Evolutionary conservation across 805 yeast species (phyloP).

Genomic region (Dipodascus geniculatus): DNA sequence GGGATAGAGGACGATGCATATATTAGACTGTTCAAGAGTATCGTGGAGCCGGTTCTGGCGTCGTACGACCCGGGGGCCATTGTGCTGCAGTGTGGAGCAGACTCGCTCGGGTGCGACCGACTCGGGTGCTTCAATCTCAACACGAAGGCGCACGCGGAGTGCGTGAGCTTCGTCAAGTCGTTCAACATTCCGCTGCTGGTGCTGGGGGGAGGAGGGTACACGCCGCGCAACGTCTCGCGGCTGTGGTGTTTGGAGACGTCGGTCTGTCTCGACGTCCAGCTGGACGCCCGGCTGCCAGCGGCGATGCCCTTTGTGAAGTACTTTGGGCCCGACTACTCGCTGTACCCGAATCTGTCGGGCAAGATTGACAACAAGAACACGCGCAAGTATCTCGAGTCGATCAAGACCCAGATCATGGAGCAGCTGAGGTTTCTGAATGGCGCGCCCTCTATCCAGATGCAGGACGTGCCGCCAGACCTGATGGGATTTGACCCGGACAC

Average conservation of each 20-base stretch:
- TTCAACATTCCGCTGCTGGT: constrained; percentile 87
- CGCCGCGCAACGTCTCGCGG: constrained; percentile 92
- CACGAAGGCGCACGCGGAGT: constrained; percentile 91
- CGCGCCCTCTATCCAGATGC: constrained; percentile 93
- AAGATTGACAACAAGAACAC: constrained; percentile 78
- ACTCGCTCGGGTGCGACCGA: constrained; percentile 89
- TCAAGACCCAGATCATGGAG: constrained; percentile 65
- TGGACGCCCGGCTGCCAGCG: constrained; percentile 67
- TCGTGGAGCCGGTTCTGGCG: constrained; percentile 80
- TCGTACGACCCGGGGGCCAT: constrained; percentile 90
- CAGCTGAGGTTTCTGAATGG: constrained; percentile 71
- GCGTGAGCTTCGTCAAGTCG: constrained; percentile 76
- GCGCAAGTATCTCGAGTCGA: constrained; percentile 69
- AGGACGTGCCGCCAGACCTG: constrained; percentile 67
- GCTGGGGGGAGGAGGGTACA: constrained; percentile 97
- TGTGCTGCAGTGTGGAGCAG: constrained; percentile 98
- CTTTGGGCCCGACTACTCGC: constrained; percentile 83
- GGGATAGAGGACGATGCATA: constrained; percentile 89
- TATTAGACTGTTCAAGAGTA: constrained; percentile 46
- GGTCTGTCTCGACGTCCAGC: constrained; percentile 62
- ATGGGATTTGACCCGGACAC: constrained; percentile 28
- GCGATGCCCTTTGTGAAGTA: constrained; percentile 65
- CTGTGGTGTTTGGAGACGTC: constrained; percentile 94
- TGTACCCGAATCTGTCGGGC: constrained; percentile 76
- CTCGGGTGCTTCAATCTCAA: constrained; percentile 92